Percentiles rank a stretch among this genome's conserved stretches.
These are phyloP conservation scores for Boletus sp. DNA, from an alignment of 768 basidiomycete species.

Conservation along the genomic window DNA sequence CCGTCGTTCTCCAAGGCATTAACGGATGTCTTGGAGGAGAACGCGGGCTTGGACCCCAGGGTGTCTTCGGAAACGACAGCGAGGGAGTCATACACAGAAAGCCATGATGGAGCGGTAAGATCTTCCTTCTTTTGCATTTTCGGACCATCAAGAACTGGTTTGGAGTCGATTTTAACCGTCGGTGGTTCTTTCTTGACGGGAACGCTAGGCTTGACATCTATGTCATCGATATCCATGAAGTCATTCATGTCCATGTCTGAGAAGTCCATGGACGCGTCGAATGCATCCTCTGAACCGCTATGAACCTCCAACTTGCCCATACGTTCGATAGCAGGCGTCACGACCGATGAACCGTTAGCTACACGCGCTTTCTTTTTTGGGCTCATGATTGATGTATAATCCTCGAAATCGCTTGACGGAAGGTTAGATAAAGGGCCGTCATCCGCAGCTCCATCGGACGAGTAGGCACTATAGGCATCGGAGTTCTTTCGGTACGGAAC, in stretches of 20 bases:
- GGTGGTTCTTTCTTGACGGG: slow-evolving; percentile 22
- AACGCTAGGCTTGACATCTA: slow-evolving; percentile 43
- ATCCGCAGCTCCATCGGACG: slow-evolving; percentile 33
- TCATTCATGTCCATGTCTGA: slow-evolving; percentile 59
- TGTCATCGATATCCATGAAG: slow-evolving; percentile 59
- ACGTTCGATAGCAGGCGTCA: slow-evolving; percentile 57
- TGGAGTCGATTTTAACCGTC: slow-evolving; percentile 9
- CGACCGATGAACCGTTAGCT: slow-evolving; percentile 38
- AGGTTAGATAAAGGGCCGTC: slow-evolving; percentile 22
- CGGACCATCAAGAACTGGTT: slow-evolving; percentile 4
- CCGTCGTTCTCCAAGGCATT: slow-evolving; percentile 81
- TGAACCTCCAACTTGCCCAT: slow-evolving; percentile 60
- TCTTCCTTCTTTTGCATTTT: slow-evolving; percentile 43
- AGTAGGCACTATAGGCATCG: slow-evolving; percentile 35
- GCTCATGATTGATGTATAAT: slow-evolving; percentile 47
- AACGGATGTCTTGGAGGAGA: slow-evolving; percentile 40
- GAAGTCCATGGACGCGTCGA: slow-evolving; percentile 50
- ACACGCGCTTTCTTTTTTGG: slow-evolving; percentile 65
- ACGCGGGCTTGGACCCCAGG: slow-evolving; percentile 44
- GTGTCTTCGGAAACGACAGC: slow-evolving; percentile 59
- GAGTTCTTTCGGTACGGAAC: slow-evolving; percentile 35
- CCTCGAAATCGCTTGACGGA: slow-evolving; percentile 55
- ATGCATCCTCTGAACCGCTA: slow-evolving; percentile 46
- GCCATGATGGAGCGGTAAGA: slow-evolving; percentile 58
- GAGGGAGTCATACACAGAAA: slow-evolving; percentile 73